Conservation (phyloP, 495 filamentous ascomycete species). For the Penicillium crystallinum region DNA sequence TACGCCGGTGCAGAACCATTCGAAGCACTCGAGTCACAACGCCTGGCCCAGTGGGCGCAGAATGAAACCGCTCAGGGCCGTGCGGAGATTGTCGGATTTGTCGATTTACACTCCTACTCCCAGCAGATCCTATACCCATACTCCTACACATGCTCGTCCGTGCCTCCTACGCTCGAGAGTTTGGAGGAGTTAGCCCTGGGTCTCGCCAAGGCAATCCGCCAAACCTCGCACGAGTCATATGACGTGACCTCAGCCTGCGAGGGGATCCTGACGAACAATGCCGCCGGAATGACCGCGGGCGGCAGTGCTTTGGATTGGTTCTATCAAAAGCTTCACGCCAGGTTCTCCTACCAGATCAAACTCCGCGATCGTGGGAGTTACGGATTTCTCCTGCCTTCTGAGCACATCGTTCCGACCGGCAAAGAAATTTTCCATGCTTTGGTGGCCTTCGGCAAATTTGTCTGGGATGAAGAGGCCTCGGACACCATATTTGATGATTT, state of each 20-base stretch:
- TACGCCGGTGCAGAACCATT: slow-evolving; percentile 83
- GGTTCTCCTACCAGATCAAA: slow-evolving; percentile 90
- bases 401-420: slow-evolving; percentile 85
- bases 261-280: slow-evolving; percentile 51
- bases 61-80: slow-evolving; percentile 73
- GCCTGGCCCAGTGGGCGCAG: slow-evolving; percentile 75
- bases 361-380: slow-evolving; percentile 91
- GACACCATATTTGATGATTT: background rate
- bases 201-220: slow-evolving; percentile 82
- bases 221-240: slow-evolving; percentile 69
- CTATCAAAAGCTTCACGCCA: slow-evolving; percentile 80
- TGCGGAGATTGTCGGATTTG: slow-evolving; percentile 68
- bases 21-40: slow-evolving; percentile 71
- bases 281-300: slow-evolving; percentile 53
- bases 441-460: slow-evolving; percentile 72
- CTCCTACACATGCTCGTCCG: slow-evolving; percentile 69
- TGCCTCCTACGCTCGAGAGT: slow-evolving; percentile 83
- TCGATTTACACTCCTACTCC: slow-evolving; percentile 94
- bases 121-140: slow-evolving; percentile 95
- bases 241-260: slow-evolving; percentile 83
- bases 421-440: slow-evolving; percentile 79
- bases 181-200: slow-evolving; percentile 85
- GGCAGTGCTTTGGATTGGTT: slow-evolving; percentile 95
- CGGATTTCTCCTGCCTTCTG: slow-evolving; percentile 82
- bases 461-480: slow-evolving; percentile 42